Base-by-base conservation (phyloP, 371 early-diverging fungal genomes). In the Mucor mucedo region DNA sequence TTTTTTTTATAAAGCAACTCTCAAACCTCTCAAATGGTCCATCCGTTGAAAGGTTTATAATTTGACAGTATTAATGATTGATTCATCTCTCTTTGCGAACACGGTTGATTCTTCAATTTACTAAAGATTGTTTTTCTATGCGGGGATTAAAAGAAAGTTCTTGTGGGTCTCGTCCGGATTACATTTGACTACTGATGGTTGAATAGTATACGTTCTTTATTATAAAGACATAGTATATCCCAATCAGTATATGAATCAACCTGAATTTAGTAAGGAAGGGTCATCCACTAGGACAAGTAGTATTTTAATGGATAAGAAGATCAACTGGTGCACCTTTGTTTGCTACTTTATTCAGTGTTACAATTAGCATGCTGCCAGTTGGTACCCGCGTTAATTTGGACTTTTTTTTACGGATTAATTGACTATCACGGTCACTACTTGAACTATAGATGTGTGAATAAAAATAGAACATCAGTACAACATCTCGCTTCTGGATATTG, bases 161-260 rank as follows among this genome's bases (percentile, higher is more conserved):
- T 48, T 48, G 13, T 48, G 48, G 48, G 48, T 48, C 16, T n/a
- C 48, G 48, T 48, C 48, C 48, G 48, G 48, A 16, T 48, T 48
- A 48, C 48, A 48, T 48, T 48, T 48, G 48, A 16, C 48, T 48
- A 48, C 48, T 48, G 48, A 48, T n/a, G 27, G 48, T 48, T 48
- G 10, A 48, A 48, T 21, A 48, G 21, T 48, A 48, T 48, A 48
- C 48, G 3, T 48, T 21, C 16, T 48, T 28, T 48, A 48, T 48
- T 48, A 21, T 48, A 21, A 48, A 48, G 48, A 48, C 48, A 48
- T 16, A 48, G 48, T 48, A 48, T 48, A 48, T 48, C 27, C 48
- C 48, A 48, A 27, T 48, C 48, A 48, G 48, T 48, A 48, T 48
- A 48, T 48, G 48, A 21, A 48, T 48, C 48, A 48, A 48, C 48